Evolutionary conservation across 306 rosid species (phyloP).

Genomic region (Quercus variabilis): DNA sequence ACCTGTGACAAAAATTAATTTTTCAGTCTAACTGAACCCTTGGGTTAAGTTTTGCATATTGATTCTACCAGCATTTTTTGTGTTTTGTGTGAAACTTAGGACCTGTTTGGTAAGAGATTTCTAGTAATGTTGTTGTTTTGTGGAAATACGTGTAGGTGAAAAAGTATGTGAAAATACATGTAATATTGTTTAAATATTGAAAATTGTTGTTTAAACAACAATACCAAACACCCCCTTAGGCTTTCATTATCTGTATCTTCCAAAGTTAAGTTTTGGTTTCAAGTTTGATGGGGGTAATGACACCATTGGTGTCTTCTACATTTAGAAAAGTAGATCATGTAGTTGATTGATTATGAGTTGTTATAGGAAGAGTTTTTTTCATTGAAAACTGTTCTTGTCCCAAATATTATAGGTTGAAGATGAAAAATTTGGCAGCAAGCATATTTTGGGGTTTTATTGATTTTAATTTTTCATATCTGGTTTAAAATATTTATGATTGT

Average conservation of each 20-base stretch:
- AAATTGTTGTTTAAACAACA: too few species aligned
- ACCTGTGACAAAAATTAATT: not conserved
- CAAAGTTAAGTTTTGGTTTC: not conserved
- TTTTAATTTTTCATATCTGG: not conserved
- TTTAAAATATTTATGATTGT: conserved; percentile 7
- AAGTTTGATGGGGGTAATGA: not conserved
- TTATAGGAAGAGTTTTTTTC: not conserved
- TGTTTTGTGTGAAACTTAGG: not conserved
- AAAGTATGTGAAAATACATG: too few species aligned
- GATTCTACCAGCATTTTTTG: not conserved
- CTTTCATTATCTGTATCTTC: not conserved
- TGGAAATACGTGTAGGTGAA: too few species aligned
- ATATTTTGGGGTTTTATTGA: conserved; percentile 8
- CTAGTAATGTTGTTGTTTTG: too few species aligned
- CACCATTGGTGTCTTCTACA: not conserved
- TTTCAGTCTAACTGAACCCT: not conserved
- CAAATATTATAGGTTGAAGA: conserved; percentile 1
- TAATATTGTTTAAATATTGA: too few species aligned
- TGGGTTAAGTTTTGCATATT: not conserved
- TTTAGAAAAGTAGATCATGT: not conserved
- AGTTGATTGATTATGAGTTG: conserved; percentile 10
- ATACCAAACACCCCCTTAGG: not conserved
- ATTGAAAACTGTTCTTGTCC: not conserved
- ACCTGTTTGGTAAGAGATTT: too few species aligned
- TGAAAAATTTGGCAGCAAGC: not conserved